These are phyloP conservation scores for Zoysia japonica DNA, from an alignment of 176 grass and related monocot genomes.

Conservation along the genomic window DNA sequence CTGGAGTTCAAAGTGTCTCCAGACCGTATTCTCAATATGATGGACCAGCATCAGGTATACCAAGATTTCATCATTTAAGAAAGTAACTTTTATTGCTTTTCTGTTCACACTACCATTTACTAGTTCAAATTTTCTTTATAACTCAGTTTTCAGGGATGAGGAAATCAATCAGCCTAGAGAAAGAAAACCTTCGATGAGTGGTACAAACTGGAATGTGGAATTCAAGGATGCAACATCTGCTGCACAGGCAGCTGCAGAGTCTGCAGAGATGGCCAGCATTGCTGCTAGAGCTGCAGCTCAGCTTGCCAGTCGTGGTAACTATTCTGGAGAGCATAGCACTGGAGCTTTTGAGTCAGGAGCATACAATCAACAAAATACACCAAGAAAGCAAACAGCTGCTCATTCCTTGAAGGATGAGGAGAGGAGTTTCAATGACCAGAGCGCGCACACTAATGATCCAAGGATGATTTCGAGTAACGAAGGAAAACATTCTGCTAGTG, in stretches of 20 bases:
- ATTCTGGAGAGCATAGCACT: conserved; percentile 48
- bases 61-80: conserved; percentile 24
- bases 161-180: conserved; percentile 49
- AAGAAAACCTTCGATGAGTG: conserved; percentile 49
- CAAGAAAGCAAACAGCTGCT: conserved; percentile 36
- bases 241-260: conserved; percentile 81
- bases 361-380: conserved; percentile 33
- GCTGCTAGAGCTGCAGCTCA: conserved; percentile 96
- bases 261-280: conserved; percentile 84
- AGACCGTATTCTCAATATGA: conserved; percentile 44
- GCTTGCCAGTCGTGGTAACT: conserved; percentile 76
- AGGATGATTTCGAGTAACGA: conserved; percentile 26
- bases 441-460: conserved; percentile 34
- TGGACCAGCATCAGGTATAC: conserved; percentile 38
- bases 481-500: conserved; percentile 30
- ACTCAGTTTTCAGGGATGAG: conserved; percentile 31
- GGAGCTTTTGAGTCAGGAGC: conserved; percentile 38
- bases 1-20: conserved; percentile 34
- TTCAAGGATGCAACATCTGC: conserved; percentile 96
- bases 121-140: conserved; percentile 27
- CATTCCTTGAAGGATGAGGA: conserved; percentile 22
- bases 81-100: conserved; percentile 15
- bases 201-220: conserved; percentile 70
- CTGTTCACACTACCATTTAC: conserved; percentile 13
- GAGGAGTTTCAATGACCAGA: conserved; percentile 39